Base-by-base conservation (phyloP, 495 filamentous ascomycete genomes). In the Delitschia confertaspora region DNA sequence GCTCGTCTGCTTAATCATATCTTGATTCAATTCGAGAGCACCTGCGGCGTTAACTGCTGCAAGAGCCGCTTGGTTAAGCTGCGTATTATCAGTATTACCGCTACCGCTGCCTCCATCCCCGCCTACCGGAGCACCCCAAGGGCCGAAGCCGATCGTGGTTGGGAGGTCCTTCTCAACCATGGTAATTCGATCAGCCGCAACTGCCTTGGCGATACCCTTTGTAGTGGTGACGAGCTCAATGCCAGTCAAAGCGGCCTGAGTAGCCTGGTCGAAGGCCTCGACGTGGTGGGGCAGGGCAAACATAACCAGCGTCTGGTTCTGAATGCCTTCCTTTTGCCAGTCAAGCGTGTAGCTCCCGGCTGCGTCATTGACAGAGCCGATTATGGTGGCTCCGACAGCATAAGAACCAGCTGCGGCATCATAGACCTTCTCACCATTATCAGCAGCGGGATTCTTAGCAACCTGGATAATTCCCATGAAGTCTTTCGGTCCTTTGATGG, bases 201-300 rank as follows among this genome's bases (percentile, higher is more conserved):
- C 76, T 2, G 80, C 83, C 6, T 70, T 77, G 16, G 82, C 81
- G 25, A 78, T 65, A 6, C 91, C 91, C 61, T 95, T 98, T 3
- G 86, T 94, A 0, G 86, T 87, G 5, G 85, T 93, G 29, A 81
- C 73, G 9, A 96, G 64, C 36, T 73, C 69, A 10, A 88, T 58
- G 6, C 63, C 59, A 17, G 81, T 79, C 40, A 72, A 57, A n/a
- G 64, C 71, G 3, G 59, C 65, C 8, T 59, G 24, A 2, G 85
- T 91, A 4, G 34, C 58, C 4, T 43, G 39, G 49, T 83, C 76
- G 45, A 95, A 91, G 2, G 84, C 82, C 32, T 75, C 64, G 10
- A 83, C 55, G 45, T 95, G 91, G 62, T 98, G 91, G 17, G 88
- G 83, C 44, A 98, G 65, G 27, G 89, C 87, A 50, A 81, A 98